Evolutionary conservation across 2,329 filamentous ascomycete genomes (phyloP).

Genomic region (Ceratocystis destructans): DNA sequence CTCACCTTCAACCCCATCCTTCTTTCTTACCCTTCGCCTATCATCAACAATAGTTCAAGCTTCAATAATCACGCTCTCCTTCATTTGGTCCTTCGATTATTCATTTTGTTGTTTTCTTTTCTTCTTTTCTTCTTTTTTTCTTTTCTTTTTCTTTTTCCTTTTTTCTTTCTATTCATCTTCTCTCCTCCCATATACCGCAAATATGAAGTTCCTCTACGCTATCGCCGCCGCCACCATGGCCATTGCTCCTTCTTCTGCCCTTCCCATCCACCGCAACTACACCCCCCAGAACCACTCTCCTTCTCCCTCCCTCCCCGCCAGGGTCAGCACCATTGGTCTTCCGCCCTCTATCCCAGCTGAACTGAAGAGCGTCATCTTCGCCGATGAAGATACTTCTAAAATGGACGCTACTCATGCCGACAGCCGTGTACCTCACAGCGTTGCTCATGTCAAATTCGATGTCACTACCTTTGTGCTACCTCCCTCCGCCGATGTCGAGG

Average conservation of each 20-base stretch:
- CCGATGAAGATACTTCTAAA: neutral
- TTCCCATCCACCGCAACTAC: neutral
- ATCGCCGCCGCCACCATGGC: slow-evolving; percentile 10
- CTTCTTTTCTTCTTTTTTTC: neutral
- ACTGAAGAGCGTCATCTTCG: slow-evolving; percentile 9
- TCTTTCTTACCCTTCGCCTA: neutral
- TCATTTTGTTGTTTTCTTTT: slow-evolving; percentile 1
- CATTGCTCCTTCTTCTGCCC: neutral
- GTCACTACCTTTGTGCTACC: neutral
- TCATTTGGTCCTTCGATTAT: neutral
- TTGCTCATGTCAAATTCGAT: neutral
- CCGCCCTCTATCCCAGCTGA: slow-evolving; percentile 11
- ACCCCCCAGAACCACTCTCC: neutral
- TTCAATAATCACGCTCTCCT: neutral
- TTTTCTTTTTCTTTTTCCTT: neutral
- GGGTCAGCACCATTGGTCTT: slow-evolving; percentile 11
- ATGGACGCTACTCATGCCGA: slow-evolving; percentile 1
- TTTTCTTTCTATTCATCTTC: neutral
- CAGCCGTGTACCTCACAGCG: neutral
- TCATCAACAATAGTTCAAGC: neutral
- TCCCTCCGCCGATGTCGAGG: neutral
- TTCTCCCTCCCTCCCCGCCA: neutral
- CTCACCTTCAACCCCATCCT: neutral
- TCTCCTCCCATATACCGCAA: neutral
- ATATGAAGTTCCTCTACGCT: slow-evolving; percentile 13